Base-by-base conservation (phyloP, 306 rosid species). In the Cucumis melo region DNA sequence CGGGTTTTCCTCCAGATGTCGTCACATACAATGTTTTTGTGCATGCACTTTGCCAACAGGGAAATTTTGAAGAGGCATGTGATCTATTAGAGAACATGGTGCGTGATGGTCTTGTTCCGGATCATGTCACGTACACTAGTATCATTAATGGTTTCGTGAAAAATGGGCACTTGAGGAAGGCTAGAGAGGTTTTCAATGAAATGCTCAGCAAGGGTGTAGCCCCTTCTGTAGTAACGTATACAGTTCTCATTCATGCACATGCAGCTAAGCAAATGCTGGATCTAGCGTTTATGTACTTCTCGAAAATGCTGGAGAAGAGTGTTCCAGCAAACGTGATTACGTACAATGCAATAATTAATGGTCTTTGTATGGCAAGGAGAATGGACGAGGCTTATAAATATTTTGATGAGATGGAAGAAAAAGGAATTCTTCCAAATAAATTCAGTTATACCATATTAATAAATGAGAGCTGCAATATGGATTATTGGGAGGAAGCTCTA, bases 221-320 rank as follows among this genome's bases (percentile, higher is more conserved):
- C 38, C 98, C 93, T 71, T 86, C 98, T 1, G 91, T 92, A 75
- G 92, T 92, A 73, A 92, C 98, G 32, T 92, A 90, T 79, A 87
- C 96, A 12, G 86, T 89, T 65, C 78, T 92, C 83, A 88, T 92
- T 73, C 96, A 90, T 80, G 84, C 89, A 0, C 83, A 87, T 85
- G 96, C 93, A 10, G 78, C 72, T 46, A 81, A 65, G 75, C 93
- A 91, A 63, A 87, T 81, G 62, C 60, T 90, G 75, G 85, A 84
- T 74, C 79, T 80, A 78, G 98, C 96, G 41, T 78, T 74, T 71
- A 81, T 63, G 88, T 88, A 84, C 80, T 90, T 90, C 48, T 78
- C 79, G 38, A 88, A 86, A 82, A 92, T 92, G 98, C 85, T 80
- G 36, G 85, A 85, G 85, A 89, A 82, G 74, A 89, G 86, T 63